Conservation (phyloP, 108 stramenopile genomes). For the Pseudonitzschia delicatissima region DNA sequence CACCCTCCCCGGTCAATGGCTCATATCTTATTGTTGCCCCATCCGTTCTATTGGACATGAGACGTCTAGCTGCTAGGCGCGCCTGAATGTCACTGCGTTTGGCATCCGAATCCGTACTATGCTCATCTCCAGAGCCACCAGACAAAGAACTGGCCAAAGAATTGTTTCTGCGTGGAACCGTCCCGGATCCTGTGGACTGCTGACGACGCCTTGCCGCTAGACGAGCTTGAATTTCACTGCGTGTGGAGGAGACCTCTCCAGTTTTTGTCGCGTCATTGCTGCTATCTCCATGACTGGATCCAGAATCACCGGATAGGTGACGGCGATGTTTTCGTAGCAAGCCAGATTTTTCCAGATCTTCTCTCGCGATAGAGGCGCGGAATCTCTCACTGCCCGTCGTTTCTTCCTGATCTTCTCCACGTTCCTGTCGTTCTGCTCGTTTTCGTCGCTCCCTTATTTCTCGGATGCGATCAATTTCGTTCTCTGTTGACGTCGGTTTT, state of each 20-base stretch:
- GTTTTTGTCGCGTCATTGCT: not conserved
- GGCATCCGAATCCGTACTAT: no score
- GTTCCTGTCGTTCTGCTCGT: slow-evolving; percentile 18
- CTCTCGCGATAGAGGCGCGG: slow-evolving; percentile 10
- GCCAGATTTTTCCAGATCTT: slow-evolving; percentile 20
- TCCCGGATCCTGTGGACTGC: no score
- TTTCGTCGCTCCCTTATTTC: slow-evolving; percentile 29
- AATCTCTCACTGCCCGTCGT: not conserved
- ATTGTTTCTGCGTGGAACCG: no score
- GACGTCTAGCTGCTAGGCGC: slow-evolving; percentile 6
- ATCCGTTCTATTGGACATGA: no score
- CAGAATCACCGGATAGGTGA: not conserved
- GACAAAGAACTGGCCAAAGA: no score
- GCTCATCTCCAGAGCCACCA: no score
- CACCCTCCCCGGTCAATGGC: no score
- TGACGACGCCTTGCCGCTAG: slow-evolving; percentile 6
- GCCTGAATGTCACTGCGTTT: slow-evolving; percentile 13
- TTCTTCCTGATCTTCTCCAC: slow-evolving; percentile 5
- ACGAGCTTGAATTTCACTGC: slow-evolving; percentile 13
- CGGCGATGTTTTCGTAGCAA: slow-evolving; percentile 11
- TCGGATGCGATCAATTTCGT: slow-evolving; percentile 40
- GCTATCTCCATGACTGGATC: slow-evolving; percentile 6
- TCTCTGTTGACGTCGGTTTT: slow-evolving; percentile 8
- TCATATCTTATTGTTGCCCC: no score
- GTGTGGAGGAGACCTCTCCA: not conserved